Evolutionary conservation across 768 basidiomycete species (phyloP), one percentile per base, ranked within the genome.

Genomic region (Boletus tomentosulus): DNA sequence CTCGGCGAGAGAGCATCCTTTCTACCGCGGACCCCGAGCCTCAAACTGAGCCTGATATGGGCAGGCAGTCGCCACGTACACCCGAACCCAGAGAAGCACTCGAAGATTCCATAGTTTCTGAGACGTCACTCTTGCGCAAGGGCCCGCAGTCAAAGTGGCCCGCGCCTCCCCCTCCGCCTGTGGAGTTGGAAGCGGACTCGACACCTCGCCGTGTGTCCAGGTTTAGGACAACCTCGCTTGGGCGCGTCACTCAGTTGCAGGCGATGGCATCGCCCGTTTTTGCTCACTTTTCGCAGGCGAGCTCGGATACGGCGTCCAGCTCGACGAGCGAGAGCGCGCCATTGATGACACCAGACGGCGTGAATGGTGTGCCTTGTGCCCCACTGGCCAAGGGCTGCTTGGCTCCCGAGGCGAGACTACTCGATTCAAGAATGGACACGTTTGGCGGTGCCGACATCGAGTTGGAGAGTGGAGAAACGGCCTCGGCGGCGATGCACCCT

Each of bases 191-290:
- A 37, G 25, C 47, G 4, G 70, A 70, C 31, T 41, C 51, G 12
- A 61, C 61, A 8, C 63, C 69, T 5, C 65, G 57, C 34, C 70
- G 63, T 27, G 27, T 63, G 11, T 62, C 69, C 34, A 56, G 68
- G 48, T 65, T 68, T 31, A 65, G 66, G 33, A 58, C 64, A 34
- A 60, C 68, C 1, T 71, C 70, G 1, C 56, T 70, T 7, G 64
- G 59, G 8, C 68, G 65, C 19, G 53, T 68, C 46, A 59, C 48
- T 30, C 66, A 66, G 4, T 46, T 66, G 34, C 65, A 67, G 13
- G 53, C 46, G 3, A 6, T 42, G 71, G 70, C 76, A 4, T 81
- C 82, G 7, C 82, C 83, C 6, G 68, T 76, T 35, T 76, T 76
- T 53, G 77, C 78, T 12, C 74, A 75, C 31, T 82, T 75, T 51